phyloP scores from a whole-genome alignment of 176 grass and related monocot genomes.

The Eremochloa ophiuroides region DNA sequence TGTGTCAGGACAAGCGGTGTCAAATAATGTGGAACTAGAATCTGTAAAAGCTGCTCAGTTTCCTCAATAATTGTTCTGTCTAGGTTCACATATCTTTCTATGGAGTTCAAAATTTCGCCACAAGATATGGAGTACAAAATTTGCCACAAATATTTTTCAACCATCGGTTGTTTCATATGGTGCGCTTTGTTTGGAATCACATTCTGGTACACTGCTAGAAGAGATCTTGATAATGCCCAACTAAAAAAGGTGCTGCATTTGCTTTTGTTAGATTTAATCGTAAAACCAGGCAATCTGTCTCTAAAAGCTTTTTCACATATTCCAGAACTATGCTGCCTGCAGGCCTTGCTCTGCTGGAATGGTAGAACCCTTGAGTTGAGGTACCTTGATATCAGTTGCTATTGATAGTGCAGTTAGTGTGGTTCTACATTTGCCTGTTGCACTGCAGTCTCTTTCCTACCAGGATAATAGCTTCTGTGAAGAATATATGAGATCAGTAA shows the following conservation, averaged over 20 bases:
- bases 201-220: conserved; percentile 61
- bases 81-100: conserved; percentile 56
- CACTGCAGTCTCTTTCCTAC: conserved; percentile 56
- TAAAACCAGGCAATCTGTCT: conserved; percentile 28
- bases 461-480: conserved; percentile 31
- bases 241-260: conserved; percentile 62
- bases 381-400: conserved; percentile 42
- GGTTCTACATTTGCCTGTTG: conserved; percentile 60
- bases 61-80: conserved; percentile 49
- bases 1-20: background rate
- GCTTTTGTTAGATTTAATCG: conserved; percentile 46
- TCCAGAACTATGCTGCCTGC: conserved; percentile 13
- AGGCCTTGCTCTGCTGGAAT: conserved; percentile 69
- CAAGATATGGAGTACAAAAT: conserved; percentile 30
- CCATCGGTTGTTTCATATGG: conserved; percentile 46
- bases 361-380: conserved; percentile 44
- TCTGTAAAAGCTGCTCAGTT: conserved; percentile 61
- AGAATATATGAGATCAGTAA: conserved; percentile 7
- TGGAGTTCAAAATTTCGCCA: too few species aligned
- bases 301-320: conserved; percentile 6
- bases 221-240: conserved; percentile 61
- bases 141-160: conserved; percentile 48
- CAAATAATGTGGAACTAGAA: conserved; percentile 59
- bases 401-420: conserved; percentile 47
- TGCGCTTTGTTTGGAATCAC: conserved; percentile 67